These are phyloP conservation scores for Russula olivacea DNA, from an alignment of 768 basidiomycete species.

Conservation along the genomic window DNA sequence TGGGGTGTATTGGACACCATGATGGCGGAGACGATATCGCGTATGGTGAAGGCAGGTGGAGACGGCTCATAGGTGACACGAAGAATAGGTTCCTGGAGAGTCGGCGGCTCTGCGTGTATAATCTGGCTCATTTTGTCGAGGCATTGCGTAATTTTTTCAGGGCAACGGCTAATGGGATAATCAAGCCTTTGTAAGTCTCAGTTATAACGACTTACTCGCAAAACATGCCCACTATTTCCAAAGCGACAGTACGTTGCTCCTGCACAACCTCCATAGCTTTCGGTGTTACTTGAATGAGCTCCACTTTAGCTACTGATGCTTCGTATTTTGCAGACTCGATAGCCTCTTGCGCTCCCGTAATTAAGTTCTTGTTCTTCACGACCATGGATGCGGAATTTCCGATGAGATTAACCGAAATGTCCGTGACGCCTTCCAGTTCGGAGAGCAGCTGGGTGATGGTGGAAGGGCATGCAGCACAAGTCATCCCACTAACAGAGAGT, in stretches of 20 bases:
- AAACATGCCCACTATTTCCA: constrained; percentile 60
- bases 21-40: constrained; percentile 50
- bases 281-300: constrained; percentile 35
- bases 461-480: constrained; percentile 60
- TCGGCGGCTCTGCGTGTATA: constrained; percentile 38
- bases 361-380: constrained; percentile 35
- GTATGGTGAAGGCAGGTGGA: constrained; percentile 55
- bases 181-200: constrained; percentile 1
- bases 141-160: constrained; percentile 42
- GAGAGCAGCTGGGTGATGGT: constrained; percentile 49
- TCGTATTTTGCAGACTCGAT: constrained; percentile 40
- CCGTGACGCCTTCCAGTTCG: constrained; percentile 46
- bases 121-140: constrained; percentile 37
- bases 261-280: constrained; percentile 6
- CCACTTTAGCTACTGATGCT: constrained; percentile 32
- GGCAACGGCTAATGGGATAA: constrained; percentile 43
- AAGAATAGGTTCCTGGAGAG: constrained; percentile 41
- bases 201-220: constrained; percentile 42
- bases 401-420: constrained; percentile 55
- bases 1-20: constrained; percentile 37
- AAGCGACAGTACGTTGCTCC: constrained; percentile 40
- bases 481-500: constrained; percentile 70
- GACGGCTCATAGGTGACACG: constrained; percentile 47
- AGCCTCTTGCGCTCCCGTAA: constrained; percentile 29
- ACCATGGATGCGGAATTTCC: constrained; percentile 49